phyloP scores from a whole-genome alignment of 2,329 filamentous ascomycete species.

The Diplodia sapinea region DNA sequence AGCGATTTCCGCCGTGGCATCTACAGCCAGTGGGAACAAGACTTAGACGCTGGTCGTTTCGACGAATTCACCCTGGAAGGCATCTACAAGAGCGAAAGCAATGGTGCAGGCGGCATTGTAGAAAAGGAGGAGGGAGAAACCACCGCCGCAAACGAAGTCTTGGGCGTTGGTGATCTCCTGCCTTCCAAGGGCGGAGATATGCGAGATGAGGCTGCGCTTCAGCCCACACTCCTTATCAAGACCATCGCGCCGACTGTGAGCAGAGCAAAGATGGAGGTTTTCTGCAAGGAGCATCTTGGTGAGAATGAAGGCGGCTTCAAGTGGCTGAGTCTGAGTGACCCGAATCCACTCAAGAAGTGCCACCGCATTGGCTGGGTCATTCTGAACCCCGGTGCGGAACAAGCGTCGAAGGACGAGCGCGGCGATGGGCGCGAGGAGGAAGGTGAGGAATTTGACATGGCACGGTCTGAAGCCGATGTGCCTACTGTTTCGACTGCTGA shows the following conservation, averaged over 20 bases:
- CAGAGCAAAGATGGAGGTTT: slow-evolving; percentile 87
- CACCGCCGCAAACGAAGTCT: slow-evolving; percentile 86
- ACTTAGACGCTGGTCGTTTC: slow-evolving; percentile 83
- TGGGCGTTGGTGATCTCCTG: slow-evolving; percentile 89
- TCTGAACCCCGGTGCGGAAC: slow-evolving; percentile 79
- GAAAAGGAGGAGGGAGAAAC: slow-evolving; percentile 97
- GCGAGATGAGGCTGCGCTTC: slow-evolving; percentile 83
- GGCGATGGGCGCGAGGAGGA: slow-evolving; percentile 76
- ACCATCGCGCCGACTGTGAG: slow-evolving; percentile 97
- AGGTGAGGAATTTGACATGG: slow-evolving; percentile 54
- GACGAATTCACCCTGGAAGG: slow-evolving; percentile 95
- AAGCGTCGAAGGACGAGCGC: slow-evolving; percentile 68
- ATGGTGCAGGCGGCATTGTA: slow-evolving; percentile 80
- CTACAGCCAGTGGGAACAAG: slow-evolving; percentile 87
- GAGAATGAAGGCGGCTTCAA: slow-evolving; percentile 92
- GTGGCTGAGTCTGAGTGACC: slow-evolving; percentile 94
- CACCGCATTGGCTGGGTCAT: slow-evolving; percentile 99
- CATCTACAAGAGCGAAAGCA: slow-evolving; percentile 90
- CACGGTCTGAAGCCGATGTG: slow-evolving; percentile 40
- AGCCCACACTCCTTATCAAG: slow-evolving; percentile 95
- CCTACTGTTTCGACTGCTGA: slow-evolving; percentile 66
- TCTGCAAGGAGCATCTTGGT: slow-evolving; percentile 92
- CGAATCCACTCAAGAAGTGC: slow-evolving; percentile 95
- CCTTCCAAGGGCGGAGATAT: slow-evolving; percentile 84
- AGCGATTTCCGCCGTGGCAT: slow-evolving; percentile 78